These are phyloP conservation scores for Dictyostelium brefeldianum DNA, from an alignment of 78 protist species.

Conservation along the genomic window DNA sequence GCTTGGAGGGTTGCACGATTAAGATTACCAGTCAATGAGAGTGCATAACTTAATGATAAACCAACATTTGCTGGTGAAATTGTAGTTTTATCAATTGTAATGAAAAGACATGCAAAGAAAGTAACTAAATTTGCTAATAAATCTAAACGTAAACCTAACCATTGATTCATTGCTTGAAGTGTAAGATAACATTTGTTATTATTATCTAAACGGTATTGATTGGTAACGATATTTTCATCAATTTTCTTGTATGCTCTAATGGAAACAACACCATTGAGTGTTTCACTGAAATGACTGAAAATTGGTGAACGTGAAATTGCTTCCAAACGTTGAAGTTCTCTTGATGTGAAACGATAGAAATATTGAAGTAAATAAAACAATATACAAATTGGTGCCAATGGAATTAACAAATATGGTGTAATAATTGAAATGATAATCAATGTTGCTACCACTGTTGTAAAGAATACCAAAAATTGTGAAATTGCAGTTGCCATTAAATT, in stretches of 20 bases:
- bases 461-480: slow-evolving; percentile 52
- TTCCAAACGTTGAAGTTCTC: slow-evolving; percentile 92
- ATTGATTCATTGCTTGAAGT: slow-evolving; percentile 64
- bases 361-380: slow-evolving; percentile 36
- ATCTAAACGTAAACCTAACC: slow-evolving; percentile 89
- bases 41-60: slow-evolving; percentile 76
- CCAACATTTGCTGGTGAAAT: slow-evolving; percentile 81
- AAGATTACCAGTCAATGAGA: slow-evolving; percentile 62
- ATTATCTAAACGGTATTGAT: slow-evolving; percentile 2
- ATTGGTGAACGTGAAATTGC: slow-evolving; percentile 89
- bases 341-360: slow-evolving; percentile 62
- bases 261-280: slow-evolving; percentile 79
- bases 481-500: slow-evolving; percentile 59
- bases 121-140: slow-evolving; percentile 80
- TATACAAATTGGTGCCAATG: slow-evolving; percentile 63
- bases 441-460: slow-evolving; percentile 34
- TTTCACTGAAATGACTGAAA: slow-evolving; percentile 86
- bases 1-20: slow-evolving; percentile 68
- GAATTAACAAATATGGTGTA: slow-evolving; percentile 67
- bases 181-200: slow-evolving; percentile 58
- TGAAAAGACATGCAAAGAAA: slow-evolving; percentile 75
- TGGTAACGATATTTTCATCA: slow-evolving; percentile 28
- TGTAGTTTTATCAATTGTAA: slow-evolving; percentile 16
- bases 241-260: slow-evolving; percentile 78
- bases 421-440: slow-evolving; percentile 58